These are phyloP conservation scores for Candida mattraensis DNA, from an alignment of 805 yeast genomes.

Conservation along the genomic window DNA sequence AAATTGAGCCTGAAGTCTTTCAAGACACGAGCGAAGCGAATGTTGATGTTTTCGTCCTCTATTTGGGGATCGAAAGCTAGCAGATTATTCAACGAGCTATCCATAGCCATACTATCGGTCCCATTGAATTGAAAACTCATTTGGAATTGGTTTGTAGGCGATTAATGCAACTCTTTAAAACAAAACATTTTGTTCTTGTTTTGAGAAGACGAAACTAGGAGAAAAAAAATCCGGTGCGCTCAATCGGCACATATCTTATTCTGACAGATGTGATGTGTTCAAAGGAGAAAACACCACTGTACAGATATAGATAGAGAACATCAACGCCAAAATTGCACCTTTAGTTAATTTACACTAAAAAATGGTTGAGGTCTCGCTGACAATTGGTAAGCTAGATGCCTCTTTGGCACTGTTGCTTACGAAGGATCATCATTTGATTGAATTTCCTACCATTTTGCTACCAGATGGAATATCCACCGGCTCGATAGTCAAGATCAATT, in stretches of 20 bases:
- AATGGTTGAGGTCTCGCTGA: conserved; percentile 88
- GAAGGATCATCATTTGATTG: conserved; percentile 86
- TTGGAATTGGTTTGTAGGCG: no score
- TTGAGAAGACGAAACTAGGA: no score
- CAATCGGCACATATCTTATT: not conserved
- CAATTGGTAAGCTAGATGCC: conserved; percentile 95
- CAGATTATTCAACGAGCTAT: no score
- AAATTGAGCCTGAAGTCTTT: conserved; percentile 32
- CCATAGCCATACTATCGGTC: no score
- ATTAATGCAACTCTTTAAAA: no score
- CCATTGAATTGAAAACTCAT: no score
- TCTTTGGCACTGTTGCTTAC: conserved; percentile 89
- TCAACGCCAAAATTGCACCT: not conserved
- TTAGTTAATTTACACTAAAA: not conserved
- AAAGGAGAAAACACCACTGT: conserved; percentile 1
- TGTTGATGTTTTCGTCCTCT: conserved; percentile 24
- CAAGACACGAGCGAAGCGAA: conserved; percentile 40
- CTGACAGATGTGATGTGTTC: conserved; percentile 11
- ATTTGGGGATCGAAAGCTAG: conserved; percentile 26
- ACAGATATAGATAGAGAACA: no score
- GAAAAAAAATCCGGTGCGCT: no score
- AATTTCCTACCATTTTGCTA: conserved; percentile 90
- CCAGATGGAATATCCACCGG: conserved; percentile 94
- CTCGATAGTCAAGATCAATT: conserved; percentile 80
- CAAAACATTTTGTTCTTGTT: no score